Evolutionary conservation across 2,329 filamentous ascomycete species (phyloP).

Genomic region (Cercospora sojina): DNA sequence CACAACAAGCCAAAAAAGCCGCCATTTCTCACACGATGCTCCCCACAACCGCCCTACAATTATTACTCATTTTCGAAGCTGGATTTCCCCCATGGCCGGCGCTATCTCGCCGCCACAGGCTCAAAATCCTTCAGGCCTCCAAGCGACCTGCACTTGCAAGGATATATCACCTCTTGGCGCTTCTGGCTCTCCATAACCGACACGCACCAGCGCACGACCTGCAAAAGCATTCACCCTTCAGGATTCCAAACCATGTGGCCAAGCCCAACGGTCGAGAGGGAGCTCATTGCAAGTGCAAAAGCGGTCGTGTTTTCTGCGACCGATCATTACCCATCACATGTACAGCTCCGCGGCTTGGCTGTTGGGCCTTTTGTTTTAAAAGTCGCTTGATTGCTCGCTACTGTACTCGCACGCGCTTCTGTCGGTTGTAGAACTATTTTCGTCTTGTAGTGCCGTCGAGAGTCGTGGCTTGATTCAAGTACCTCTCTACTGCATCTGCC

Average conservation of each 20-base stretch:
- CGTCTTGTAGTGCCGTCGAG: not conserved
- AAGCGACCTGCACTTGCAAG: constrained; percentile 6
- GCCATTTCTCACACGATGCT: not conserved
- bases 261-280: not conserved
- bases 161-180: not conserved
- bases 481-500: not conserved
- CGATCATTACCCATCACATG: not conserved
- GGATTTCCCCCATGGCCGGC: not conserved
- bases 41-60: not conserved
- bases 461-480: not conserved
- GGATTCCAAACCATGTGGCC: not conserved
- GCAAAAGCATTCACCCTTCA: not conserved
- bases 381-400: not conserved
- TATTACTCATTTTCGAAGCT: not conserved
- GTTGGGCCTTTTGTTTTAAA: not conserved
- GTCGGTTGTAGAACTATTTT: not conserved
- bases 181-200: not conserved
- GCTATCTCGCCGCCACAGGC: not conserved
- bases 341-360: not conserved
- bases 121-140: not conserved
- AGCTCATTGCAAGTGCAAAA: not conserved
- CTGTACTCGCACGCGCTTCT: not conserved
- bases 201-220: not conserved
- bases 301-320: not conserved
- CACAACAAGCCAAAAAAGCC: not conserved